Conservation (phyloP, 352 stramenopile species). For the Phytophthora cactorum region DNA sequence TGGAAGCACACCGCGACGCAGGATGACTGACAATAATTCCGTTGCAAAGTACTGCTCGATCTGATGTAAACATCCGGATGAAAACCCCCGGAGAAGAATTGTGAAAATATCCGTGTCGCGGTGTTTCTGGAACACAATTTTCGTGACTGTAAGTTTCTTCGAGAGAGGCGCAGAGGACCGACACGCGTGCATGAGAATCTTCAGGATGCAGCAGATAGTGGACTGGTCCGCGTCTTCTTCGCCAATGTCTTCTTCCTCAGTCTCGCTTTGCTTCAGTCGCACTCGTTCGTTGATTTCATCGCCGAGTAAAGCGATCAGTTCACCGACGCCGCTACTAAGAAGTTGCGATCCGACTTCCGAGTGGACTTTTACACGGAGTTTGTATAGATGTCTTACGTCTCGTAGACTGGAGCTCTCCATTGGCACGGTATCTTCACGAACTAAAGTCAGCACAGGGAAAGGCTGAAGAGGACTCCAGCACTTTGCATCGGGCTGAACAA, state of each 20-base stretch:
- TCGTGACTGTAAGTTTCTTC: slow-evolving; percentile 54
- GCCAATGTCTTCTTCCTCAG: slow-evolving; percentile 40
- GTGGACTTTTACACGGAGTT: slow-evolving; percentile 75
- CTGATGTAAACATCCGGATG: slow-evolving; percentile 36
- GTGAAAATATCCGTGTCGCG: slow-evolving; percentile 52
- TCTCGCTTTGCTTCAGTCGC: slow-evolving; percentile 27
- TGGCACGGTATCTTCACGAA: slow-evolving; percentile 18
- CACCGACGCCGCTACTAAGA: slow-evolving; percentile 49
- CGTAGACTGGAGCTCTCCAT: slow-evolving; percentile 18
- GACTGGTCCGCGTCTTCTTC: slow-evolving; percentile 75
- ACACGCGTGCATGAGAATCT: slow-evolving; percentile 73
- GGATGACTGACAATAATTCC: slow-evolving; percentile 66
- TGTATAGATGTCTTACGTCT: slow-evolving; percentile 60
- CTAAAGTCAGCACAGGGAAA: slow-evolving; percentile 66
- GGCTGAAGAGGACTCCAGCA: slow-evolving; percentile 55
- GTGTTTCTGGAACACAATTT: slow-evolving; percentile 27
- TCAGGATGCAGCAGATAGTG: slow-evolving; percentile 72
- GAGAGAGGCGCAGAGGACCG: slow-evolving; percentile 70
- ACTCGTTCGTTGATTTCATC: slow-evolving; percentile 53
- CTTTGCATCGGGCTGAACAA: slow-evolving; percentile 74
- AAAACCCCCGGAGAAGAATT: slow-evolving; percentile 43
- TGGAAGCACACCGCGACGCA: slow-evolving; percentile 59
- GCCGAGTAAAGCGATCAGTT: slow-evolving; percentile 56
- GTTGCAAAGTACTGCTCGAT: slow-evolving; percentile 72
- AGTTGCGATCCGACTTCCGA: slow-evolving; percentile 69